These are phyloP conservation scores for Penicillium goetzii DNA, from an alignment of 495 filamentous ascomycete species.

Conservation along the genomic window DNA sequence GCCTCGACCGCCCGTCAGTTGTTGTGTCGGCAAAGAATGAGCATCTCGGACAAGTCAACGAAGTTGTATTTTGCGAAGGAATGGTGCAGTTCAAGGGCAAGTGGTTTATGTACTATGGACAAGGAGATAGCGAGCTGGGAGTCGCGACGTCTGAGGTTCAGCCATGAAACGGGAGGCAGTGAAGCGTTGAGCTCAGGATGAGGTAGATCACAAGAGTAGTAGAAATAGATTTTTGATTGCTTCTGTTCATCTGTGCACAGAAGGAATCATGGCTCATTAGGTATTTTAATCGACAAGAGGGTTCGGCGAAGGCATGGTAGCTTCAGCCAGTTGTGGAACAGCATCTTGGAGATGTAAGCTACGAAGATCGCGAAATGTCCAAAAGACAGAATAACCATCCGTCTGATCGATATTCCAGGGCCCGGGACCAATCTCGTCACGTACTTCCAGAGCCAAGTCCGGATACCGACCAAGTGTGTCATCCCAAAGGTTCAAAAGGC, in stretches of 20 bases:
- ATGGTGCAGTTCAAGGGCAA: slow-evolving; percentile 19
- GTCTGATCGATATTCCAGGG: slow-evolving; percentile 15
- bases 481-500: not conserved
- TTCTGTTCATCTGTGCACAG: not conserved
- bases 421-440: slow-evolving; percentile 6
- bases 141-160: slow-evolving; percentile 9
- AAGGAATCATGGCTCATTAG: not conserved
- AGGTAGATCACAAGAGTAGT: not conserved
- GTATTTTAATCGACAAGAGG: not conserved
- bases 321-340: slow-evolving; percentile 6
- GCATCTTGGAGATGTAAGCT: slow-evolving; percentile 14
- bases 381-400: slow-evolving; percentile 11
- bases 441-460: not conserved
- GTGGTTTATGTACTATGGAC: slow-evolving; percentile 16
- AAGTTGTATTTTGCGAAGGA: slow-evolving; percentile 14
- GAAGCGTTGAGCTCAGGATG: not conserved
- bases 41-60: slow-evolving; percentile 14
- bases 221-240: not conserved
- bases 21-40: slow-evolving; percentile 12
- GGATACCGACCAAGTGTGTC: not conserved
- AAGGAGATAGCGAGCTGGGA: slow-evolving; percentile 13
- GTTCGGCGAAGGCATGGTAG: not conserved
- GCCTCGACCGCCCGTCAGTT: slow-evolving; percentile 19
- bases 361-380: slow-evolving; percentile 14
- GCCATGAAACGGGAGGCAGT: not conserved